Base-by-base conservation (phyloP, 768 basidiomycete genomes). In the Asterophora parasitica region DNA sequence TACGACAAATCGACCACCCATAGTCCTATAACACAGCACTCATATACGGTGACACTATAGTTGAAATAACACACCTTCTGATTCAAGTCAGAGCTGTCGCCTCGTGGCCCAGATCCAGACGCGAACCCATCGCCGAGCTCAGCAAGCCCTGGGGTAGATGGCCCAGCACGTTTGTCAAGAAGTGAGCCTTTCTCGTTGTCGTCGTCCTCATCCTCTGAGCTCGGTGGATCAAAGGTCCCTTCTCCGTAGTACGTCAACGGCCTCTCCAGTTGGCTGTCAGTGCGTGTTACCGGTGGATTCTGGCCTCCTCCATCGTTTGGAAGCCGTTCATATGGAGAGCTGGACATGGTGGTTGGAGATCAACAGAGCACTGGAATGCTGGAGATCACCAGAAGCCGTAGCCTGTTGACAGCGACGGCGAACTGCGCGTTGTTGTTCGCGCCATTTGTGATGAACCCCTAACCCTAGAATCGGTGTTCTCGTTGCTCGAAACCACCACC, bases 141-240 rank as follows among this genome's bases (percentile, higher is more conserved):
- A 59, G 23, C 64, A 60, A 19, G 54, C 48, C 36, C 58, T 49
- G 46, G 65, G 55, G 37, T 67, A 51, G 42, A 54, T 23, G 31
- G 52, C 47, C 3, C 43, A 57, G 11, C 31, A 20, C 65, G 59
- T 59, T 84, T 83, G 51, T 79, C 79, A 27, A 77, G 52, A 15
- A 81, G 67, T 7, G 70, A 76, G 8, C 33, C 53, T 3, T 38
- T 54, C 33, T 58, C 54, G 15, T 40, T 16, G 48, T 72, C 71
- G 20, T 77, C 75, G 46, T 78, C 75, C 47, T 83, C 85, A n/a
- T 84, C 84, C 40, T 83, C 83, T n/a, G 87, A 88, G 57, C 84
- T 86, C 6, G 87, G 85, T 16, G 83, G 75, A 54, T 88, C 84
- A 58, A 89, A 91, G 0, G 80, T 74, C 0, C 88, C 86, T 15